Percentiles rank a stretch among this genome's conserved stretches.
These are phyloP conservation scores for Lichtheimia ornata DNA, from an alignment of 371 early-diverging fungal species.

Conservation along the genomic window DNA sequence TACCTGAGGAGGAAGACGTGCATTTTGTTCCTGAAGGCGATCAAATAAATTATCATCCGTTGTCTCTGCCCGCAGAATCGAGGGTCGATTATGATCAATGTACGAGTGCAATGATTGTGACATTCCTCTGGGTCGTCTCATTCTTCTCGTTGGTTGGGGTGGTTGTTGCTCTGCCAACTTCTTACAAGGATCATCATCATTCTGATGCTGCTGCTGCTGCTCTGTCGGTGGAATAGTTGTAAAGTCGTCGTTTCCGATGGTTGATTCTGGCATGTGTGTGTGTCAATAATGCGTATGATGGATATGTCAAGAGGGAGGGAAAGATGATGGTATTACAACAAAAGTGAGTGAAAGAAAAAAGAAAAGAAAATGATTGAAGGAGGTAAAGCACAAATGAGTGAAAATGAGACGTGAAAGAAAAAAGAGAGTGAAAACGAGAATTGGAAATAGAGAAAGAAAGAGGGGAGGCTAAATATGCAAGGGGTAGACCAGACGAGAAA, in stretches of 20 bases:
- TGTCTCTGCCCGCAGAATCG: background rate
- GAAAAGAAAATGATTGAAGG: constrained; percentile 9
- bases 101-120: background rate
- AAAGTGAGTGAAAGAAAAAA: constrained; percentile 14
- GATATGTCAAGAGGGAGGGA: background rate
- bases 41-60: constrained; percentile 7
- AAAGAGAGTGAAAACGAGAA: constrained; percentile 15
- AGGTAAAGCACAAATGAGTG: background rate
- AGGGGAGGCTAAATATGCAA: constrained; percentile 12
- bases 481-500: constrained; percentile 8
- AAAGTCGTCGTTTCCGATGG: background rate
- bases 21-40: constrained; percentile 41
- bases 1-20: constrained; percentile 40
- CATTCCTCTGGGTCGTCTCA: background rate
- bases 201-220: too few relatives aligned
- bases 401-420: background rate
- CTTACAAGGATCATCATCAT: background rate
- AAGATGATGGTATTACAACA: constrained; percentile 4
- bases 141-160: background rate
- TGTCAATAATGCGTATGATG: background rate
- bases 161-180: background rate
- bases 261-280: background rate
- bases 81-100: background rate
- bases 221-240: background rate
- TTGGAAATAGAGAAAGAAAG: constrained; percentile 6